These are phyloP conservation scores for Metschnikowia bowlesiae DNA, from an alignment of 805 yeast species.

Conservation along the genomic window DNA sequence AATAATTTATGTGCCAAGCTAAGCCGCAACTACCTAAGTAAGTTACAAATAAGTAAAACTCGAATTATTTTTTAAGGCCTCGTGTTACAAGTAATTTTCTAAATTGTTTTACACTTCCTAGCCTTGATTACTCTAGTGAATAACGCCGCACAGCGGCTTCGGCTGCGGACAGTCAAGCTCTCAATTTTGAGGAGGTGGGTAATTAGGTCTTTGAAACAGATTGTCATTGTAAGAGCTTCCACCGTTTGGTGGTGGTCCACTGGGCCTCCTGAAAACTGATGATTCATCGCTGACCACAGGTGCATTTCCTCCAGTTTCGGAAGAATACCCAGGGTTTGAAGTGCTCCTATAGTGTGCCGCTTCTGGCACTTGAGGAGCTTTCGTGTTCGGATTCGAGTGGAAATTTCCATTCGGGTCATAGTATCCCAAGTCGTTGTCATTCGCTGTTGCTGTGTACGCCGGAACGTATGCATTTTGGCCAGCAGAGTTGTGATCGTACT, in stretches of 20 bases:
- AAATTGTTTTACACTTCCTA: background rate
- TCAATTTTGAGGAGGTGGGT: conserved; percentile 3
- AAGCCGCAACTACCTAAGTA: background rate
- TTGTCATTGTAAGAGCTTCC: background rate
- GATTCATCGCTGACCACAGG: conserved; percentile 1
- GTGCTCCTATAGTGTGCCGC: conserved; percentile 13
- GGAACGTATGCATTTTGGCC: conserved; percentile 52
- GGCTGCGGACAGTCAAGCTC: background rate
- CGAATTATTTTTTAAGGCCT: background rate
- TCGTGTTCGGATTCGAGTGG: conserved; percentile 17
- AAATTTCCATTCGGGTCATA: conserved; percentile 60
- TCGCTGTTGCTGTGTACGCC: conserved; percentile 60
- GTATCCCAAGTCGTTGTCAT: conserved; percentile 72
- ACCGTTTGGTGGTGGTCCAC: conserved; percentile 10
- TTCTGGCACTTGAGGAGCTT: conserved; percentile 15
- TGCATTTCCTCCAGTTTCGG: background rate
- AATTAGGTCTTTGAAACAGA: background rate
- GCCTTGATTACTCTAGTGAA: background rate
- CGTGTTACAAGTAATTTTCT: background rate
- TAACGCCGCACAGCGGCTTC: background rate
- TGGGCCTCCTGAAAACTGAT: conserved; percentile 8
- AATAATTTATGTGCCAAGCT: background rate
- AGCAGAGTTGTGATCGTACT: conserved; percentile 43
- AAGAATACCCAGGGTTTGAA: conserved; percentile 12
- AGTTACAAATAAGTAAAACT: background rate